These are phyloP conservation scores for Sporothrix globosa DNA, from an alignment of 2,329 filamentous ascomycete species.

Conservation along the genomic window DNA sequence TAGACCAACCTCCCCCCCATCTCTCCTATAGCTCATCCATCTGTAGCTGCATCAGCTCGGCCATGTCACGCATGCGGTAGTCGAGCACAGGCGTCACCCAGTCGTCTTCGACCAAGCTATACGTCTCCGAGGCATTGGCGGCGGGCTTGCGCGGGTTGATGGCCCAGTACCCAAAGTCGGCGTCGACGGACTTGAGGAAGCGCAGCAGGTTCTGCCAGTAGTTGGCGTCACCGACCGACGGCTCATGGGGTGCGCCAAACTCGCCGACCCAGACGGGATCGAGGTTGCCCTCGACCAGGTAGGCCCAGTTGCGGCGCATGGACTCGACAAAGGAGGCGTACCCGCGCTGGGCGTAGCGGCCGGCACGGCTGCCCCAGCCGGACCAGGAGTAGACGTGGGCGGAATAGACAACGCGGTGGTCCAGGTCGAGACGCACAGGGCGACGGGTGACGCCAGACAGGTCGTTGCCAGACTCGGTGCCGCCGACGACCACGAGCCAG, in stretches of 20 bases:
- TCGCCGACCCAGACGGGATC: constrained; percentile 72
- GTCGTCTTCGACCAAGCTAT: constrained; percentile 64
- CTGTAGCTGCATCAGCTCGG: constrained; percentile 47
- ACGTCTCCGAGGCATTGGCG: constrained; percentile 60
- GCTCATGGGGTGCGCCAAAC: constrained; percentile 61
- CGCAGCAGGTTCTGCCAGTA: constrained; percentile 68
- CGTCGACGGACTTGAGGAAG: constrained; percentile 61
- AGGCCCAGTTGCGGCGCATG: constrained; percentile 69
- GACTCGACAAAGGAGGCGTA: constrained; percentile 65
- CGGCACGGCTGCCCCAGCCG: constrained; percentile 65
- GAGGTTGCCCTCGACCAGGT: constrained; percentile 58
- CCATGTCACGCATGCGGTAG: constrained; percentile 65
- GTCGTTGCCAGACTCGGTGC: constrained; percentile 69
- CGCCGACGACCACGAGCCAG: constrained; percentile 71
- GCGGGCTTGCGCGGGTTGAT: constrained; percentile 67
- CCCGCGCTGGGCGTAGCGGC: constrained; percentile 62
- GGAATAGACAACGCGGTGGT: constrained; percentile 65
- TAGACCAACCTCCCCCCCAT: too few species aligned
- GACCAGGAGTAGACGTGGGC: constrained; percentile 72
- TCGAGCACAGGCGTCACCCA: constrained; percentile 66
- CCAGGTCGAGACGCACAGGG: constrained; percentile 60
- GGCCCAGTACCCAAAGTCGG: constrained; percentile 72
- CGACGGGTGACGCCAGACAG: constrained; percentile 58
- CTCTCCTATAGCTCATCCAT: constrained; percentile 7
- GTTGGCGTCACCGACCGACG: constrained; percentile 60